Evolutionary conservation across 139 green algal species (phyloP), one percentile per base, ranked within the genome.

Genomic region (Micractinium conductrix): DNA sequence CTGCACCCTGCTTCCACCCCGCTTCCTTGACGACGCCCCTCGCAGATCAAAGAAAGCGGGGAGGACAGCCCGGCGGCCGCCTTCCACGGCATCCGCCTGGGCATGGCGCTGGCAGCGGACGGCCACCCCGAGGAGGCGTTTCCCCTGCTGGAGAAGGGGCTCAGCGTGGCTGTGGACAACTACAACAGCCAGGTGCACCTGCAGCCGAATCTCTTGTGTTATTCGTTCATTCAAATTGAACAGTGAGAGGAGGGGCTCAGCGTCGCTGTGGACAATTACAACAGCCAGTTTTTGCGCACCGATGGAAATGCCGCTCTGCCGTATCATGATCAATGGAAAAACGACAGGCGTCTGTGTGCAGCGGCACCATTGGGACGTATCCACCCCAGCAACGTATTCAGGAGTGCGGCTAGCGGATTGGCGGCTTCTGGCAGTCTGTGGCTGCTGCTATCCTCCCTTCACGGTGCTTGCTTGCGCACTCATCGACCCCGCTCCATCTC

Each of bases 11-110:
- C 16, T 26, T 70, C 62, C 4, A 3, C 28, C 16, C 10, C 38
- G 6, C 30, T 21, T 40, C 2, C 28, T 40, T 10, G 28, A 14
- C 38, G 62, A 12, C 37, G 60, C 12, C 4, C 14, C 3, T 3
- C 24, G 74, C 48, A 80, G 74, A 35, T 69, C 1, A 48, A 45
- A 50, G 44, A 79, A 8, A 5, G 17, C 19, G 74, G 74, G 35
- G 48, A 50, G 74, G 74, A 69, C 48, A 80, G 74, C 74, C n/a
- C 35, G 22, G 74, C 74, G 19, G 74, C 74, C 19, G 50, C 37
- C 9, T 80, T 69, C 50, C 74, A 80, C 8, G 74, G 74, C 35
- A 80, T 80, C 10, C 74, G 74, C 14, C 74, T 80, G 35, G 74
- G 74, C 50, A 68, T 80, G 74, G 74, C 50, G 50, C 74, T 80